Conservation (phyloP, 2,329 filamentous ascomycete species). For the Exserohilum turcica region DNA sequence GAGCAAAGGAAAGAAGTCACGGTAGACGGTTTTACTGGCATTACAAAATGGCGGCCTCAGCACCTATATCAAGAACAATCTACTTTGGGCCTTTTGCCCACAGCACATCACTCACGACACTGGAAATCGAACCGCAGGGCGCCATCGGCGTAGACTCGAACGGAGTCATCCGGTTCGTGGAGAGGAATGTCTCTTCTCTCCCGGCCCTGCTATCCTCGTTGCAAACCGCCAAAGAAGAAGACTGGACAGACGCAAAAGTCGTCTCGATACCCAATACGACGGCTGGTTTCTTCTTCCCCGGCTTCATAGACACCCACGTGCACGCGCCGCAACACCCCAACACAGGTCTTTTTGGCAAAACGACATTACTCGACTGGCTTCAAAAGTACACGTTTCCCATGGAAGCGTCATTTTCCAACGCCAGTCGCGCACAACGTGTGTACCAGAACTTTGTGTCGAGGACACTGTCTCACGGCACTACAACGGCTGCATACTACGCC, state of each 20-base stretch:
- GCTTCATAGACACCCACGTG: slow-evolving; percentile 91
- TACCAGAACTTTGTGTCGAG: slow-evolving; percentile 79
- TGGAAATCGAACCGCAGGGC: slow-evolving; percentile 56
- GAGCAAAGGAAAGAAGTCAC: neutral
- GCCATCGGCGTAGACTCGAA: slow-evolving; percentile 58
- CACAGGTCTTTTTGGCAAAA: slow-evolving; percentile 88
- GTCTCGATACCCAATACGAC: slow-evolving; percentile 53
- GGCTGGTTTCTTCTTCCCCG: slow-evolving; percentile 80
- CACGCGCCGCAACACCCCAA: slow-evolving; percentile 97
- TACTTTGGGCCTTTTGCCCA: slow-evolving; percentile 69
- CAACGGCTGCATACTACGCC: slow-evolving; percentile 92
- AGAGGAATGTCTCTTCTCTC: slow-evolving; percentile 37
- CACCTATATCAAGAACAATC: slow-evolving; percentile 46
- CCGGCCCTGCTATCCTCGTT: slow-evolving; percentile 20
- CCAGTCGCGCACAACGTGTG: slow-evolving; percentile 66
- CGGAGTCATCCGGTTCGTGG: slow-evolving; percentile 58
- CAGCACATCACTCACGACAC: slow-evolving; percentile 52
- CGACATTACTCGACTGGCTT: slow-evolving; percentile 91
- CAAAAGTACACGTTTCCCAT: slow-evolving; percentile 94
- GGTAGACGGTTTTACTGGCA: neutral
- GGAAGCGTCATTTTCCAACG: slow-evolving; percentile 73
- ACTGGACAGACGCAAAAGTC: slow-evolving; percentile 50
- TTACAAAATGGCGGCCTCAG: slow-evolving; percentile 39
- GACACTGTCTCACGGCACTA: slow-evolving; percentile 88
- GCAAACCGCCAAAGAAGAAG: slow-evolving; percentile 25